Percentiles rank a stretch among this genome's conserved stretches.
Evolutionary conservation across 805 yeast genomes (phyloP).

Genomic region (Kazachstania kunashirensis): DNA sequence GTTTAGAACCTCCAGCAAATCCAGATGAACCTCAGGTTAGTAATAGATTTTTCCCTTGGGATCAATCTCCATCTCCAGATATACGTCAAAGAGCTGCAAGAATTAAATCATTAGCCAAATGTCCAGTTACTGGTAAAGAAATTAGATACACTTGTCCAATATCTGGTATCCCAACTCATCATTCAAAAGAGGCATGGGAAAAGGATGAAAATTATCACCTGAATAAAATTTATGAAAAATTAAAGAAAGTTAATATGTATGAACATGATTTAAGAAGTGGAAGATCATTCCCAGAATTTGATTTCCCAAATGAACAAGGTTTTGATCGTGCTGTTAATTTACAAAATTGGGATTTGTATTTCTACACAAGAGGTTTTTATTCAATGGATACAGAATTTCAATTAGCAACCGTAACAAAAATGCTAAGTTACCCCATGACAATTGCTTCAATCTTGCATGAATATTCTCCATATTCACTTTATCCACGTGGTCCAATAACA

Average conservation of each 20-base stretch:
- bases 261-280: constrained; percentile 95
- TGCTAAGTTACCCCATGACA: constrained; percentile 88
- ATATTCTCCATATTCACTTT: constrained; percentile 71
- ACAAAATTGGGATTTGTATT: constrained; percentile 83
- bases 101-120: constrained; percentile 76
- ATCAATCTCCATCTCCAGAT: constrained; percentile 81
- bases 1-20: constrained; percentile 55
- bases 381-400: constrained; percentile 98
- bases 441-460: constrained; percentile 76
- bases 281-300: constrained; percentile 90
- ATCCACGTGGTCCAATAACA: constrained; percentile 80
- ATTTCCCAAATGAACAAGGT: constrained; percentile 76
- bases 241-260: constrained; percentile 81
- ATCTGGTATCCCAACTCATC: constrained; percentile 97
- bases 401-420: constrained; percentile 89
- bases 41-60: constrained; percentile 82
- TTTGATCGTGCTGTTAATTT: constrained; percentile 68
- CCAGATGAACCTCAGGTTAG: constrained; percentile 60
- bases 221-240: constrained; percentile 54
- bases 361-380: constrained; percentile 85
- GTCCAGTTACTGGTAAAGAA: constrained; percentile 84
- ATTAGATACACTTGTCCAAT: constrained; percentile 84
- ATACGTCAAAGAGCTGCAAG: constrained; percentile 86
- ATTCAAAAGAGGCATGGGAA: constrained; percentile 83
- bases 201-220: constrained; percentile 64